These are phyloP conservation scores for Eucalyptus sp. DNA, from an alignment of 345 rosid genomes.

Conservation along the genomic window DNA sequence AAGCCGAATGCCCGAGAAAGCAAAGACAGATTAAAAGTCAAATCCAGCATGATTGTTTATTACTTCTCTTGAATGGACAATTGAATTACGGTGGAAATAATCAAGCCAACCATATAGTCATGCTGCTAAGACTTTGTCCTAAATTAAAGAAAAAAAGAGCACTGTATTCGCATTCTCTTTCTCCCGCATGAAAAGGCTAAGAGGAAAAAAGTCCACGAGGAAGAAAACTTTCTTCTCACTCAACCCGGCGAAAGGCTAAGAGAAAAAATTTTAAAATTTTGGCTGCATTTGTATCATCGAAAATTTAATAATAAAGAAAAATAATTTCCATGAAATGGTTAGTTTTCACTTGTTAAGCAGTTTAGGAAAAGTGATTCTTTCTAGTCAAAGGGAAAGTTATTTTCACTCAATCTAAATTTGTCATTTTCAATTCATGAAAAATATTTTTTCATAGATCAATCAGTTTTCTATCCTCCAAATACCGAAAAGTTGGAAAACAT, in stretches of 20 bases:
- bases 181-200: not conserved
- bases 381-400: not conserved
- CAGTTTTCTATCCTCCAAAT: not conserved
- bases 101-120: not conserved
- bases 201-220: not conserved
- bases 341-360: not conserved
- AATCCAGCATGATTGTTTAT: not conserved
- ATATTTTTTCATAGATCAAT: not conserved
- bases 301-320: not conserved
- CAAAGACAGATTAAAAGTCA: not conserved
- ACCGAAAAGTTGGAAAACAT: not conserved
- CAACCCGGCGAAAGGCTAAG: not conserved
- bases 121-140: not conserved
- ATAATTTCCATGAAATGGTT: not conserved
- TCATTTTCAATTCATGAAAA: not conserved
- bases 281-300: not conserved
- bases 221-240: not conserved
- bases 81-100: not conserved
- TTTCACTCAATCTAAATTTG: not conserved
- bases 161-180: not conserved
- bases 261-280: not conserved
- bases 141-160: not conserved
- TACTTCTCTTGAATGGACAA: not conserved
- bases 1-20: not conserved
- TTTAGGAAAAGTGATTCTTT: not conserved